Evolutionary conservation across 2,329 filamentous ascomycete species (phyloP).

Genomic region (Hypoxylon sp.): DNA sequence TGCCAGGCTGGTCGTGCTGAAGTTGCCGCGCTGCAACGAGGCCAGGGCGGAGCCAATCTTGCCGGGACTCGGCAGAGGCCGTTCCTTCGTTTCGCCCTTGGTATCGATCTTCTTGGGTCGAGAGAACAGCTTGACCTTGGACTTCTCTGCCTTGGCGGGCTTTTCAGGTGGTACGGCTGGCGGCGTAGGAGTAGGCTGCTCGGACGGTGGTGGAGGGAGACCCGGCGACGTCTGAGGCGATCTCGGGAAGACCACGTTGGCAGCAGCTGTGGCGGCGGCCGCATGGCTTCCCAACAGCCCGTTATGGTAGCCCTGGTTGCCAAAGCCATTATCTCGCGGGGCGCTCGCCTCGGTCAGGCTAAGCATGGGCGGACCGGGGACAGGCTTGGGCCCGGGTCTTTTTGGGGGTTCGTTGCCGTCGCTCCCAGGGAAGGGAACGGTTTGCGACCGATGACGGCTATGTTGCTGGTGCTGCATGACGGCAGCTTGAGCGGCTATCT

Average conservation of each 20-base stretch:
- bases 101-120: slow-evolving; percentile 78
- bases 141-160: slow-evolving; percentile 69
- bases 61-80: slow-evolving; percentile 75
- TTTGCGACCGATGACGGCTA: slow-evolving; percentile 75
- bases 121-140: slow-evolving; percentile 83
- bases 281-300: slow-evolving; percentile 67
- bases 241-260: slow-evolving; percentile 76
- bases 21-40: slow-evolving; percentile 70
- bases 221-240: slow-evolving; percentile 64
- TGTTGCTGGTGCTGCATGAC: slow-evolving; percentile 67
- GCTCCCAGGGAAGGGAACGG: slow-evolving; percentile 65
- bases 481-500: slow-evolving; percentile 81
- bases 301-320: slow-evolving; percentile 63
- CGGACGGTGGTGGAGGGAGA: slow-evolving; percentile 48
- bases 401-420: slow-evolving; percentile 55
- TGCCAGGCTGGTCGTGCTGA: slow-evolving; percentile 74
- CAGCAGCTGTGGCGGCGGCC: slow-evolving; percentile 73
- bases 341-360: slow-evolving; percentile 71
- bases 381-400: slow-evolving; percentile 46
- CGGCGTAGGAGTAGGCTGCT: slow-evolving; percentile 46
- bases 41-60: slow-evolving; percentile 73
- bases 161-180: slow-evolving; percentile 63
- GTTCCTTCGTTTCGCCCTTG: slow-evolving; percentile 71
- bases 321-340: slow-evolving; percentile 64
- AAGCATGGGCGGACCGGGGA: slow-evolving; percentile 63